A percentile compares a stretch with the other conserved stretches of the same genome.
phyloP scores from a whole-genome alignment of 768 basidiomycete genomes.

The Podaxis sp. region DNA sequence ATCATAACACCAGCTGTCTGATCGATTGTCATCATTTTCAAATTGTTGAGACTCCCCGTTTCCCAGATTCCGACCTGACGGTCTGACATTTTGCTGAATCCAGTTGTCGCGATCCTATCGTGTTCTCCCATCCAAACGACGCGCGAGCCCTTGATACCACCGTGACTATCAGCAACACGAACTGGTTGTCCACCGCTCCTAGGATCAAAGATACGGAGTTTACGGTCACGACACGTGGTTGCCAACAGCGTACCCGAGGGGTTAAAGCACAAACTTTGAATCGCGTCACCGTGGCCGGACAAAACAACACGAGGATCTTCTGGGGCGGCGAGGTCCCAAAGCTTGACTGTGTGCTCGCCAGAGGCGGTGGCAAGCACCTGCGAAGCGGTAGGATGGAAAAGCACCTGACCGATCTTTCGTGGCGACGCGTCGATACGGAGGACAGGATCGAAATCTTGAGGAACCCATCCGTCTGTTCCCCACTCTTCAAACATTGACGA shows the following conservation, averaged over 20 bases:
- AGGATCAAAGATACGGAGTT: slow-evolving; percentile 91
- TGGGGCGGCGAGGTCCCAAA: slow-evolving; percentile 86
- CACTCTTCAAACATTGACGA: slow-evolving; percentile 73
- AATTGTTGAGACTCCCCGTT: slow-evolving; percentile 65
- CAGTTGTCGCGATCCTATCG: slow-evolving; percentile 90
- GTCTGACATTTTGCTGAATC: slow-evolving; percentile 96
- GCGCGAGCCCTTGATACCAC: slow-evolving; percentile 90
- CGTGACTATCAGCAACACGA: slow-evolving; percentile 81
- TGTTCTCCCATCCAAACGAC: slow-evolving; percentile 89
- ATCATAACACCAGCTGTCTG: slow-evolving; percentile 92
- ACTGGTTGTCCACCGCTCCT: slow-evolving; percentile 81
- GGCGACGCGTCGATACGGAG: slow-evolving; percentile 74
- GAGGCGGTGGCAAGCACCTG: slow-evolving; percentile 80
- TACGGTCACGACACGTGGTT: slow-evolving; percentile 92
- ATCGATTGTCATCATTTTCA: slow-evolving; percentile 82
- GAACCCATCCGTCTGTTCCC: slow-evolving; percentile 81
- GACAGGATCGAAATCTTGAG: slow-evolving; percentile 85
- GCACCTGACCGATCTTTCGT: slow-evolving; percentile 90
- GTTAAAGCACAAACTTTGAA: slow-evolving; percentile 86
- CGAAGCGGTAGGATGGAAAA: slow-evolving; percentile 89
- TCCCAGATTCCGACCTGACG: slow-evolving; percentile 92
- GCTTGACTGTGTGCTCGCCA: slow-evolving; percentile 84
- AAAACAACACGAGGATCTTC: slow-evolving; percentile 64
- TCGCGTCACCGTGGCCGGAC: slow-evolving; percentile 79
- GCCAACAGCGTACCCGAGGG: slow-evolving; percentile 76